A percentile compares a stretch with the other conserved stretches of the same genome.
Evolutionary conservation across 805 yeast species (phyloP).

Genomic region (Yamadazyma insecticola): DNA sequence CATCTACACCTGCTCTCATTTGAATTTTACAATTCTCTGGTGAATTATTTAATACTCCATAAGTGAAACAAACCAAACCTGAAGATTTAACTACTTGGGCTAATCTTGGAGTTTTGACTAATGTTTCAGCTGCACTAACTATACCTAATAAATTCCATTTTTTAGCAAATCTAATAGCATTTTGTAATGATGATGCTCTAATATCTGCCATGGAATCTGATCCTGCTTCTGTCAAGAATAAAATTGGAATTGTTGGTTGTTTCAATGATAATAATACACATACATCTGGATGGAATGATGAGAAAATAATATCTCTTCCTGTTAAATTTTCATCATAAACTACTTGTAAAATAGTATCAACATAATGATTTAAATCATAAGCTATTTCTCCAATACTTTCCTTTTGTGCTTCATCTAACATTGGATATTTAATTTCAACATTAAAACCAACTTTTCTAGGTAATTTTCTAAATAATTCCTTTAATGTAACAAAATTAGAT

Average conservation of each 20-base stretch:
- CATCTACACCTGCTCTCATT: slow-evolving; percentile 94
- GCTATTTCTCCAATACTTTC: slow-evolving; percentile 86
- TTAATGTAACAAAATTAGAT: slow-evolving; percentile 84
- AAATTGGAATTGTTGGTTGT: slow-evolving; percentile 89
- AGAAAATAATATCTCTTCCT: slow-evolving; percentile 83
- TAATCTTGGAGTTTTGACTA: slow-evolving; percentile 84
- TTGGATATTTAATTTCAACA: slow-evolving; percentile 91
- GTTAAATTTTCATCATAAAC: slow-evolving; percentile 71
- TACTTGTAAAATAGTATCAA: slow-evolving; percentile 75
- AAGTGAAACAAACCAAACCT: slow-evolving; percentile 90
- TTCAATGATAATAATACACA: slow-evolving; percentile 82
- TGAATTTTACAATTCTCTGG: slow-evolving; percentile 82
- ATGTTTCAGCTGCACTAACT: slow-evolving; percentile 82
- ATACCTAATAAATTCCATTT: slow-evolving; percentile 90
- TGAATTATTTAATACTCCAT: slow-evolving; percentile 78
- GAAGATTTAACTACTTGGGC: slow-evolving; percentile 87
- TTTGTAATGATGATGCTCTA: slow-evolving; percentile 82
- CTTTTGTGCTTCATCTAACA: slow-evolving; percentile 86
- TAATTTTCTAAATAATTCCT: slow-evolving; percentile 74
- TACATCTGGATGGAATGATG: slow-evolving; percentile 92
- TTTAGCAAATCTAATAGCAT: slow-evolving; percentile 84
- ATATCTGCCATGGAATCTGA: slow-evolving; percentile 83
- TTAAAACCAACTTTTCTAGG: slow-evolving; percentile 88
- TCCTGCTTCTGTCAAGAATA: slow-evolving; percentile 87
- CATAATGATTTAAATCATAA: slow-evolving; percentile 79